Percentiles rank a stretch among this genome's conserved stretches.
These are phyloP conservation scores for Erodium chrysanthum DNA, from an alignment of 441 rosid species.

Conservation along the genomic window DNA sequence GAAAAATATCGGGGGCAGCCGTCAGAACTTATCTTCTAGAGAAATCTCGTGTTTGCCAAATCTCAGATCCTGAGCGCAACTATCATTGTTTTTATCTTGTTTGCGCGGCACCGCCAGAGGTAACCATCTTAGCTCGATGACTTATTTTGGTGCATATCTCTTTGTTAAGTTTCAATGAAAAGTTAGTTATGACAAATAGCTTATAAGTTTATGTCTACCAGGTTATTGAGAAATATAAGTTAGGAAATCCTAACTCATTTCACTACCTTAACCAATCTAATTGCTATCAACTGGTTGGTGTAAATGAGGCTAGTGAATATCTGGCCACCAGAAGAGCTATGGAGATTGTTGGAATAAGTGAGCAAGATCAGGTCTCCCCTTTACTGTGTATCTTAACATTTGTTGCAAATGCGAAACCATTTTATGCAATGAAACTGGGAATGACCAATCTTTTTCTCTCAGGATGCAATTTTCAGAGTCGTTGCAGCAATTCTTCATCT, in stretches of 20 bases:
- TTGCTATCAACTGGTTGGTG: slow-evolving; percentile 71
- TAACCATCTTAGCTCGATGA: slow-evolving; percentile 20
- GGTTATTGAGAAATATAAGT: slow-evolving; percentile 79
- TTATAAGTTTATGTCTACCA: slow-evolving; percentile 22
- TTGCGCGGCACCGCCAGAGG: slow-evolving; percentile 98
- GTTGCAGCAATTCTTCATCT: slow-evolving; percentile 85
- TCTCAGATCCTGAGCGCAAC: slow-evolving; percentile 87
- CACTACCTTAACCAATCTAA: slow-evolving; percentile 89
- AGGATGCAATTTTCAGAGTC: slow-evolving; percentile 94
- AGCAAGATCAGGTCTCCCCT: slow-evolving; percentile 62
- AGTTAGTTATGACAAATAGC: not conserved
- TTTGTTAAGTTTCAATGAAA: not conserved
- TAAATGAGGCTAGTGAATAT: slow-evolving; percentile 83
- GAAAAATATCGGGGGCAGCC: slow-evolving; percentile 95
- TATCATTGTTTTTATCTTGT: slow-evolving; percentile 97
- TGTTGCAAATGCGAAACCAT: slow-evolving; percentile 7
- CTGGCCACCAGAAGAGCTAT: slow-evolving; percentile 89
- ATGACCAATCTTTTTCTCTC: slow-evolving; percentile 14
- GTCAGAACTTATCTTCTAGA: slow-evolving; percentile 84
- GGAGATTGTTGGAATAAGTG: slow-evolving; percentile 89
- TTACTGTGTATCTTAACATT: slow-evolving; percentile 14
- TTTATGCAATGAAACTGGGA: slow-evolving; percentile 11
- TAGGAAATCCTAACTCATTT: slow-evolving; percentile 67
- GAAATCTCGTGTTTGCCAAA: slow-evolving; percentile 94
- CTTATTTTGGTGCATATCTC: slow-evolving; percentile 8